phyloP scores from a whole-genome alignment of 306 rosid genomes.

The Vigna reflexopilosa region DNA sequence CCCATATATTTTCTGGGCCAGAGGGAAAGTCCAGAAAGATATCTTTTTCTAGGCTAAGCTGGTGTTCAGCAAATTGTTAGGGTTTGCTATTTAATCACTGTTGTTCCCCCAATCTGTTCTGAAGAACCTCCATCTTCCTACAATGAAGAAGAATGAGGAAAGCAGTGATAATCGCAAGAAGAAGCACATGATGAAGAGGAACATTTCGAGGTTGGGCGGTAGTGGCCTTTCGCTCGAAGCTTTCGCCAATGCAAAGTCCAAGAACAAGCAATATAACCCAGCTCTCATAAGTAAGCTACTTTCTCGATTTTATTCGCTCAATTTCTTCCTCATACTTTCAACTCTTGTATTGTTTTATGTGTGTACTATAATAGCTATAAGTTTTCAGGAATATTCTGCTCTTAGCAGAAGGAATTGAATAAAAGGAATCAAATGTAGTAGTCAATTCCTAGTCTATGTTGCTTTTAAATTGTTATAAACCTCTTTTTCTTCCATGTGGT shows the following conservation, averaged over 20 bases:
- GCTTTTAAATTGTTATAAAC: background rate
- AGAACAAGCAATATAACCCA: constrained; percentile 67
- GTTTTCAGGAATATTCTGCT: background rate
- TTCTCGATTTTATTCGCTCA: background rate
- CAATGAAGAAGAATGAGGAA: constrained; percentile 59
- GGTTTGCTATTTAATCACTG: constrained; percentile 22
- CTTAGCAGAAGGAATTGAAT: background rate
- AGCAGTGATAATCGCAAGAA: constrained; percentile 37
- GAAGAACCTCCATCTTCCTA: constrained; percentile 5
- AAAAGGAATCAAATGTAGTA: background rate
- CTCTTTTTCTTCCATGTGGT: background rate
- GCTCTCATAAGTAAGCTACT: constrained; percentile 69
- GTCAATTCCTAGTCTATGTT: background rate
- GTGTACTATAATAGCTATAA: background rate
- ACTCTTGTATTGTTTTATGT: background rate
- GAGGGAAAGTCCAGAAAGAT: background rate
- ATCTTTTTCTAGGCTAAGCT: background rate
- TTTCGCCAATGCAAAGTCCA: constrained; percentile 70
- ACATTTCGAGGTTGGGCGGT: constrained; percentile 62
- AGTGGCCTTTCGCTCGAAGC: constrained; percentile 69
- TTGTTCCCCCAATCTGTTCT: constrained; percentile 8
- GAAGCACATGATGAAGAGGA: constrained; percentile 45
- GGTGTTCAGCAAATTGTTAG: constrained; percentile 30
- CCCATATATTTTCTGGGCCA: background rate
- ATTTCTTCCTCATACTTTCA: background rate